phyloP scores from a whole-genome alignment of 2,329 filamentous ascomycete species.

The Aspergillus brunneoviolaceus region DNA sequence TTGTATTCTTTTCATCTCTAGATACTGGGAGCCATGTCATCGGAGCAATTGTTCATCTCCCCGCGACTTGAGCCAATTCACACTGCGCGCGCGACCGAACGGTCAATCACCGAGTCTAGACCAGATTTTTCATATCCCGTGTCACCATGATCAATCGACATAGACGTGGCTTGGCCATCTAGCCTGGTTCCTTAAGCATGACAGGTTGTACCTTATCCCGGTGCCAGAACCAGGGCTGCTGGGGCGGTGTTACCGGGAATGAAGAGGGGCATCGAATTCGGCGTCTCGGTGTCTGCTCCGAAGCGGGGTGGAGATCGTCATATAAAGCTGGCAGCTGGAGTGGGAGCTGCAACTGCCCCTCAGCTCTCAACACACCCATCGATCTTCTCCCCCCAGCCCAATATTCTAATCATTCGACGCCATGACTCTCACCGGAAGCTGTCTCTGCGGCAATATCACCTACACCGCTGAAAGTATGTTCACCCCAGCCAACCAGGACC shows the following conservation, averaged over 20 bases:
- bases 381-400: background rate
- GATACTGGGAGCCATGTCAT: background rate
- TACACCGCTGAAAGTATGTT: slow-evolving; percentile 30
- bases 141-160: background rate
- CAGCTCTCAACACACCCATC: background rate
- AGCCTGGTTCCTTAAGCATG: too few species aligned
- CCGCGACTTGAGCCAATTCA: background rate
- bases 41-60: background rate
- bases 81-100: background rate
- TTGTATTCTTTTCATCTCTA: background rate
- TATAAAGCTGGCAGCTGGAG: background rate
- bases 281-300: background rate
- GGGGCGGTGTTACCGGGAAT: background rate
- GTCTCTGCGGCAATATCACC: slow-evolving; percentile 34
- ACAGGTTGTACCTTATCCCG: too few species aligned
- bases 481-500: background rate
- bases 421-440: slow-evolving; percentile 34
- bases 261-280: background rate
- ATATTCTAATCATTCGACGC: background rate
- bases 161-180: background rate
- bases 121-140: background rate
- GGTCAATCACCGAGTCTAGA: background rate
- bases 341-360: too few species aligned
- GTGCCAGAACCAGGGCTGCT: too few species aligned
- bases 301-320: background rate